Conservation (phyloP, 176 grass and related monocot species). For the Phyllostachys edulis region DNA sequence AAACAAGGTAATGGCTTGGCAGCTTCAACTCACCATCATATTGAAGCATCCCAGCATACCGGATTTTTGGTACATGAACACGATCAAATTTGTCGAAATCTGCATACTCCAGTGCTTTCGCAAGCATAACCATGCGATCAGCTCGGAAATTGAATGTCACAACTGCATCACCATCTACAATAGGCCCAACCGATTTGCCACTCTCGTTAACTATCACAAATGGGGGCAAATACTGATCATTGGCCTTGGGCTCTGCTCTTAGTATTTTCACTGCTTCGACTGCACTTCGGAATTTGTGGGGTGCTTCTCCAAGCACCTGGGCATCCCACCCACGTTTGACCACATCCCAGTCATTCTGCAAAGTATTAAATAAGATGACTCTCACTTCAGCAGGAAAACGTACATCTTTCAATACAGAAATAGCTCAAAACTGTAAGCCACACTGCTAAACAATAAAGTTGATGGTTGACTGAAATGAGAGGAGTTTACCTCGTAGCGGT, state of each 20-base stretch:
- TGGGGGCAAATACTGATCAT: constrained; percentile 85
- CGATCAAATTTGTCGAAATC: constrained; percentile 95
- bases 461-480: neutral
- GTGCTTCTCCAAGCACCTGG: constrained; percentile 96
- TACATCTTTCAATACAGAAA: neutral
- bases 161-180: constrained; percentile 94
- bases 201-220: constrained; percentile 94
- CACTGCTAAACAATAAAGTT: neutral
- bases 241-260: constrained; percentile 65
- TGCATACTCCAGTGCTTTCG: constrained; percentile 85
- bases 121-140: constrained; percentile 95
- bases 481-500: constrained; percentile 82
- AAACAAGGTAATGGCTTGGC: constrained; percentile 76
- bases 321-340: constrained; percentile 99
- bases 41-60: constrained; percentile 94
- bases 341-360: constrained; percentile 93
- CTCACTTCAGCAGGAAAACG: neutral
- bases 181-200: constrained; percentile 83
- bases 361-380: constrained; percentile 7
- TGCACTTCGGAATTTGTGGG: constrained; percentile 74
- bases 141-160: constrained; percentile 95
- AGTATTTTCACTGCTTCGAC: constrained; percentile 93
- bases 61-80: constrained; percentile 81
- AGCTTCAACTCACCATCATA: constrained; percentile 95
- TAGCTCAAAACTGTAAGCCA: constrained; percentile 1